These are phyloP conservation scores for Grifola frondosa DNA, from an alignment of 1,284 basidiomycete species.

Conservation along the genomic window DNA sequence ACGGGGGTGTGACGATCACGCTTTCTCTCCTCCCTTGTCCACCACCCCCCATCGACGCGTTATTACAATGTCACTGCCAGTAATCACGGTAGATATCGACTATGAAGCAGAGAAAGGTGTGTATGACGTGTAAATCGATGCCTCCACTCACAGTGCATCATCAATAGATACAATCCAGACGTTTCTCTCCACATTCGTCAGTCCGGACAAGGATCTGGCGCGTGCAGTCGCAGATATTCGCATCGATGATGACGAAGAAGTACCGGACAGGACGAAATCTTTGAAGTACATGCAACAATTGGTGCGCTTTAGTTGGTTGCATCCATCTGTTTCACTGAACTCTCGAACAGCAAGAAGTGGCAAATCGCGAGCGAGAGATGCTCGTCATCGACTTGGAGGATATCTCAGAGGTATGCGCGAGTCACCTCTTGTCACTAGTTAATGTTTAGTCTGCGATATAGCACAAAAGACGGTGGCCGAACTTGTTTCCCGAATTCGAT, in stretches of 20 bases:
- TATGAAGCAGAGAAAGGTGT: constrained; percentile 47
- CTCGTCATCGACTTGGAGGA: constrained; percentile 83
- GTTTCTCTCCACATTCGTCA: constrained; percentile 70
- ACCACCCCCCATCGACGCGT: constrained; percentile 12
- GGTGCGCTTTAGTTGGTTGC: constrained; percentile 47
- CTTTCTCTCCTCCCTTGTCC: constrained; percentile 5
- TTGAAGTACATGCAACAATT: constrained; percentile 91
- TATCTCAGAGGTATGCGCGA: constrained; percentile 52
- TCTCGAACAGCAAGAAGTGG: constrained; percentile 75
- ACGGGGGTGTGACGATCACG: constrained; percentile 7
- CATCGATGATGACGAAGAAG: constrained; percentile 54
- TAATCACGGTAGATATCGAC: constrained; percentile 47
- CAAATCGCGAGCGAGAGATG: constrained; percentile 90
- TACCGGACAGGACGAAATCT: constrained; percentile 39
- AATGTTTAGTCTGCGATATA: constrained; percentile 26
- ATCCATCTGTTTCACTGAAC: constrained; percentile 7
- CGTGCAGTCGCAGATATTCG: constrained; percentile 71
- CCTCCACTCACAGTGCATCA: constrained; percentile 8
- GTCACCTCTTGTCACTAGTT: neutral
- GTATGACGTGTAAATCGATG: neutral
- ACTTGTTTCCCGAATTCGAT: constrained; percentile 74
- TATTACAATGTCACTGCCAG: constrained; percentile 46
- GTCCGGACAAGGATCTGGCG: constrained; percentile 65
- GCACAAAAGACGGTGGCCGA: constrained; percentile 68
- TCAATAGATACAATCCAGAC: constrained; percentile 60